Evolutionary conservation across 306 rosid species (phyloP).

Genomic region (Sechiopsis laciniata): DNA sequence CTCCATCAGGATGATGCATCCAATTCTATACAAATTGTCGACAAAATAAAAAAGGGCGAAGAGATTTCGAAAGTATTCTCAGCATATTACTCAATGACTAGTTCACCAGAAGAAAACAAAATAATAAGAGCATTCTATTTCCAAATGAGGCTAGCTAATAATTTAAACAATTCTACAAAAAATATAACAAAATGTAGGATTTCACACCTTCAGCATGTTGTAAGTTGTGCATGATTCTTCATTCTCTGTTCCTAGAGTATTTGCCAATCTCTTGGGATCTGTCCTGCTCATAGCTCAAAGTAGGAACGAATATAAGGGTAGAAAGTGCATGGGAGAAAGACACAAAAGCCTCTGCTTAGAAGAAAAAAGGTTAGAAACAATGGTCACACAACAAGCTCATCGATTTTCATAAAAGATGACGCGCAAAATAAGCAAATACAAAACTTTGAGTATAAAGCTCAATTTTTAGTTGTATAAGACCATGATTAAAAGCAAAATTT

Average conservation of each 20-base stretch:
- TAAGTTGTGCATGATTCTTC: constrained; percentile 91
- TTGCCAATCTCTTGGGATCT: constrained; percentile 63
- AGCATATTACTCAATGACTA: constrained; percentile 4
- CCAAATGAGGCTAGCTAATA: not conserved
- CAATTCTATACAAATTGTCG: not conserved
- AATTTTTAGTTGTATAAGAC: not conserved
- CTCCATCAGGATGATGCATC: not conserved
- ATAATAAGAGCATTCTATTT: not conserved
- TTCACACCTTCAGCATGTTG: constrained; percentile 79
- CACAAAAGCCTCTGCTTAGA: not conserved
- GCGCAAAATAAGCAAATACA: not conserved
- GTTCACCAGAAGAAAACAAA: constrained; percentile 7
- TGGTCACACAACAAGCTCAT: not conserved
- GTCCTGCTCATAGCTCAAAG: constrained; percentile 37
- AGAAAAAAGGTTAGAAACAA: not conserved
- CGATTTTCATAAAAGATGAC: not conserved
- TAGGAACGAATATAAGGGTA: constrained; percentile 2
- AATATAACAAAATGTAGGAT: not conserved
- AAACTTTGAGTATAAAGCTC: not conserved
- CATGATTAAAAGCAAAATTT: not conserved
- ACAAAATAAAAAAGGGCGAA: not conserved
- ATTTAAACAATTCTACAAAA: not conserved
- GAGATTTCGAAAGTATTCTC: not conserved
- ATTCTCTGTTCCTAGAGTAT: constrained; percentile 43
- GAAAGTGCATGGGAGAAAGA: not conserved